Evolutionary conservation across 2,329 filamentous ascomycete species (phyloP).

Genomic region (Aureobasidium sp.): DNA sequence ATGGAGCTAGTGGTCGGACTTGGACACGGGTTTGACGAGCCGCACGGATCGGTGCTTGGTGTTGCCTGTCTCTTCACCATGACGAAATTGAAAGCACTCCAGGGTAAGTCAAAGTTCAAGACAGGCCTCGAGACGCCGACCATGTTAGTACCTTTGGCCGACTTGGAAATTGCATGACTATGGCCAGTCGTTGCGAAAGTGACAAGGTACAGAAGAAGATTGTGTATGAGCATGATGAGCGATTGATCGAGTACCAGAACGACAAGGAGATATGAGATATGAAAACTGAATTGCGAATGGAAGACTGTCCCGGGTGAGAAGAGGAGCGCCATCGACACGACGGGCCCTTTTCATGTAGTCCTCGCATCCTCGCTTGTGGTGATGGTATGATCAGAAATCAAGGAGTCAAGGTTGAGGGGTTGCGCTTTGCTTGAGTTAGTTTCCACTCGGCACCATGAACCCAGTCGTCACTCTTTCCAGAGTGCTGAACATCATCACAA

Average conservation of each 20-base stretch:
- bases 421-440: no score
- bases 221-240: neutral
- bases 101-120: neutral
- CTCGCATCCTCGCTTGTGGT: no score
- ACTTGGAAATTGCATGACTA: neutral
- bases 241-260: neutral
- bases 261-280: no score
- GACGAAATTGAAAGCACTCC: neutral
- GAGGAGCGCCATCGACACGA: no score
- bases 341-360: no score
- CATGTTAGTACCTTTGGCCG: neutral
- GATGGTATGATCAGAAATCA: no score
- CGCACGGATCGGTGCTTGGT: neutral
- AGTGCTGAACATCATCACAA: no score
- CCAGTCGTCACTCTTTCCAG: no score
- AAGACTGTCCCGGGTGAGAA: no score
- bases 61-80: neutral
- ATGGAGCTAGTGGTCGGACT: neutral
- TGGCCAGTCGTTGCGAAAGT: neutral
- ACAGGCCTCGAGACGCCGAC: neutral
- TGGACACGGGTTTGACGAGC: neutral
- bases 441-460: no score
- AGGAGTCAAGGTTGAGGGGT: no score
- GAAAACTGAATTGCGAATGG: no score
- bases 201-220: neutral